Base-by-base conservation (phyloP, 345 rosid genomes). In the Aquilaria malaccensis region DNA sequence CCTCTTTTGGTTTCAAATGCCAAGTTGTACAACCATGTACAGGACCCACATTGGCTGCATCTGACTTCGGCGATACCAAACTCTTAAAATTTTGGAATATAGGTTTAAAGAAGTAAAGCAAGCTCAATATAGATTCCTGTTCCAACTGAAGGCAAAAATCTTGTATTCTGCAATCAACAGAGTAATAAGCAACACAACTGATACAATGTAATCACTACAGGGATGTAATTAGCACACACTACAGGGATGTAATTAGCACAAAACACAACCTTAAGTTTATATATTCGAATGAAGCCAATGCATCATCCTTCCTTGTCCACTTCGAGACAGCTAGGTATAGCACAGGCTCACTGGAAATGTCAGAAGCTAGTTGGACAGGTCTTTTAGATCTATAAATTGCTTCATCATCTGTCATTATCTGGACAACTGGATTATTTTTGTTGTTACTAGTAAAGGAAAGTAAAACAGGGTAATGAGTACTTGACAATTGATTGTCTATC, bases 131-230 rank as follows among this genome's bases (percentile, higher is more conserved):
- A 45, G 87, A 70, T 79, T 89, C 95, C 74, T 89, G 88, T 72
- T 92, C 98, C 70, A 92, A 87, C 79, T 89, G 95, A 68, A 92
- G 97, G 64, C 68, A 74, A 68, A 89, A 89, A 74, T 82, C 85
- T 74, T 84, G 84, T 51, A 89, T 68, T 72, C 98, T 92, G 88
- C 83, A 85, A 70, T 67, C 64, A 59, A 64, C 41, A 60, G 65
- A 49, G 62, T 12, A 52, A 55, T 69, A 65, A 81, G 76, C 50
- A 41, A 48, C 60, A 45, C 33, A 45, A 47, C 50, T 61, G 60
- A 10, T 9, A 60, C 37, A 64, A 46, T 57, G 48, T 50, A 45
- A 68, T 52, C 10, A 62, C 55, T 12, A 65, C 9, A 14, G 41
- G 31, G 41, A 66, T 56, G 51, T 55, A 46, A 48, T 32, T 30